Conservation (phyloP, 2,329 filamentous ascomycete genomes). For the Epichloe elymi region DNA sequence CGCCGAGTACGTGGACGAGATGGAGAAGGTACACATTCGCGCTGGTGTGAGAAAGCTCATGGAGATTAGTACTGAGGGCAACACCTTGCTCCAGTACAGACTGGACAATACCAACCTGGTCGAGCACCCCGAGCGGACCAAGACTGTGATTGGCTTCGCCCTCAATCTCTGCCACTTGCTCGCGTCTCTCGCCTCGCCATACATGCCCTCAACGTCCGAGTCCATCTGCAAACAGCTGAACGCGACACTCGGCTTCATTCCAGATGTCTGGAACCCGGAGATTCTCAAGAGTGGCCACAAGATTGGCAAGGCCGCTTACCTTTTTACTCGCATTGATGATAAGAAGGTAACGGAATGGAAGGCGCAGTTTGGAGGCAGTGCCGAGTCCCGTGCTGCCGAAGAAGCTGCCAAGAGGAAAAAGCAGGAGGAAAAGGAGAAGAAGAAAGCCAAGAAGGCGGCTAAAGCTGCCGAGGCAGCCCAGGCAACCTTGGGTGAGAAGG, state of each 20-base stretch:
- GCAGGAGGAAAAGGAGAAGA: conserved; percentile 34
- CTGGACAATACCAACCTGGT: conserved; percentile 41
- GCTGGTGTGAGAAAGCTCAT: conserved; percentile 52
- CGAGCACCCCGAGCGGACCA: conserved; percentile 40
- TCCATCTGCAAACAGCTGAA: conserved; percentile 67
- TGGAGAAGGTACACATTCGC: conserved; percentile 61
- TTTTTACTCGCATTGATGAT: conserved; percentile 73
- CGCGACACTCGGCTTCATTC: conserved; percentile 32
- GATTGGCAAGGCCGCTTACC: conserved; percentile 64
- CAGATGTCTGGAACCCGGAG: conserved; percentile 50
- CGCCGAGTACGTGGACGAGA: conserved; percentile 51
- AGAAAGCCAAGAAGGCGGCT: conserved; percentile 22
- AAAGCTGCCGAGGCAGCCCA: conserved; percentile 21
- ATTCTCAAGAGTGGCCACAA: conserved; percentile 60
- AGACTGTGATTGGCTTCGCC: conserved; percentile 58
- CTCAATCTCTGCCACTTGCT: conserved; percentile 76
- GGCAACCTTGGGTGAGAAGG: conserved; percentile 7
- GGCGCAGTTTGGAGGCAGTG: conserved; percentile 53
- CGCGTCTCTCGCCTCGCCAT: conserved; percentile 66
- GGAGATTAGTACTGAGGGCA: conserved; percentile 47
- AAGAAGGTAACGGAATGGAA: conserved; percentile 78
- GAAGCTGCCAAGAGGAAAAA: conserved; percentile 36
- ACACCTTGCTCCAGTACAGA: conserved; percentile 38
- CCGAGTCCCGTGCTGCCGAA: conserved; percentile 33
- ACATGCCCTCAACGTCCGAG: conserved; percentile 67